Base-by-base conservation (phyloP, 2,329 filamentous ascomycete species). In the Fusarium coicis region DNA sequence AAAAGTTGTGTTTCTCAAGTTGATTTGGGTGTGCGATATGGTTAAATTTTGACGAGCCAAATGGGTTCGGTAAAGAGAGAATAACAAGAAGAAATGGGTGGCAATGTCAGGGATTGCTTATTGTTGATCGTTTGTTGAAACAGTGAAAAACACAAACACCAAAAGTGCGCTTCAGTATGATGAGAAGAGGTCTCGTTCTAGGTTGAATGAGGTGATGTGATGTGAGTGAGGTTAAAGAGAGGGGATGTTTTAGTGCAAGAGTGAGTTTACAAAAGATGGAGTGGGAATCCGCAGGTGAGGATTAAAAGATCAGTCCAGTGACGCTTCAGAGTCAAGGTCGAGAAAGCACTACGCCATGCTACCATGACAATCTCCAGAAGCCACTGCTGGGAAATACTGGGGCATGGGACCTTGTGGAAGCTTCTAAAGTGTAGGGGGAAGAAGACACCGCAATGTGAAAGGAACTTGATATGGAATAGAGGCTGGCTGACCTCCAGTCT, bases 371-470 rank as follows among this genome's bases (percentile, higher is more conserved):
- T 65, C 49, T 42, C 64, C 60, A 66, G 57, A 72, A 70, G 68
- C 40, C 58, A 73, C 66, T 26, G 50, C 66, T 71, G 63, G 64
- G 66, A 74, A 72, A 72, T 59, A 74, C 75, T 77, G 71, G 76
- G 72, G 71, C 73, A 74, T 79, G 66, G 78, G 78, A 80, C 72
- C 77, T 81, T 80, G 80, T 81, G 76, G 80, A 81, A 81, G 75
- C 75, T 78, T 78, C 76, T 53, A 74, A 72, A 49, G 49, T 56
- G 59, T 50, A 72, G 42, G 37, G 43, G 39, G 11, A 26, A 58
- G 42, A 59, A 40, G 52, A 50, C 66, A 39, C 54, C 34, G 40
- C 59, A 54, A 64, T 43, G 54, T 56, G 39, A 57, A 70, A 62
- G 50, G 64, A 68, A 72, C 72, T 74, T 65, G 66, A 58, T 69